Conservation (phyloP, 352 stramenopile species). For the Globisporangium cystogenes region DNA sequence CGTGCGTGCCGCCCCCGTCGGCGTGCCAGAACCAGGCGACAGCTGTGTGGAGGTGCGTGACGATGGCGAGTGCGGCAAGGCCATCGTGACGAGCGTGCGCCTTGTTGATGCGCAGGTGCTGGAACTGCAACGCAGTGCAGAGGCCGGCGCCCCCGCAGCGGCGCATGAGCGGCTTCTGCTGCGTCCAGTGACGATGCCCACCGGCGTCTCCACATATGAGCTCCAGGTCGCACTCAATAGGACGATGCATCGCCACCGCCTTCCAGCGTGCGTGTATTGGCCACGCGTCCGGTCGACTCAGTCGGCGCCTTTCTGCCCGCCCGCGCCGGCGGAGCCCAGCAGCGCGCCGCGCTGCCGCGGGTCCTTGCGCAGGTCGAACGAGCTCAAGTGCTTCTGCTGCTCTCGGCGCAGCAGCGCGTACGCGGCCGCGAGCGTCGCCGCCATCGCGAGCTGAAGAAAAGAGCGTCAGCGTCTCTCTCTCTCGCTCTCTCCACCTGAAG, state of each 20-base stretch:
- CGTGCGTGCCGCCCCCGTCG: not conserved
- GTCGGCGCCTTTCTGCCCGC: conserved; percentile 7
- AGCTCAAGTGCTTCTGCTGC: conserved; percentile 71
- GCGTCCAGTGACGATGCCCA: not conserved
- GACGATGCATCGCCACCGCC: too few relatives aligned
- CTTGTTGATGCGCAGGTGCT: conserved; percentile 1
- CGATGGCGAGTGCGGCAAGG: too few relatives aligned
- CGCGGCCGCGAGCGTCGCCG: conserved; percentile 29
- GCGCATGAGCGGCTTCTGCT: not conserved
- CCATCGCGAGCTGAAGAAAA: conserved; percentile 66
- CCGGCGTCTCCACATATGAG: too few relatives aligned
- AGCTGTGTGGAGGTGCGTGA: not conserved
- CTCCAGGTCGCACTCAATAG: too few relatives aligned
- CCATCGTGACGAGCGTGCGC: not conserved
- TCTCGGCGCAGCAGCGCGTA: conserved; percentile 51
- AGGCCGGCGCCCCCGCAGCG: conserved; percentile 3
- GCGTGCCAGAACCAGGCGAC: not conserved
- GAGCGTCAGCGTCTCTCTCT: too few relatives aligned
- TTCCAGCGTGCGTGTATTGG: not conserved
- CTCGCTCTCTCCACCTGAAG: not conserved
- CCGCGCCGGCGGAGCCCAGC: conserved; percentile 10
- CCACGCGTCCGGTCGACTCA: not conserved
- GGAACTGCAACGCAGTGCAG: conserved; percentile 6
- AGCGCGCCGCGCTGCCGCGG: conserved; percentile 42
- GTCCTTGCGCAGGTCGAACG: conserved; percentile 72